Percentiles rank a stretch among this genome's conserved stretches.
Evolutionary conservation across 2,329 filamentous ascomycete species (phyloP).

Genomic region (Metarhizium humberi): DNA sequence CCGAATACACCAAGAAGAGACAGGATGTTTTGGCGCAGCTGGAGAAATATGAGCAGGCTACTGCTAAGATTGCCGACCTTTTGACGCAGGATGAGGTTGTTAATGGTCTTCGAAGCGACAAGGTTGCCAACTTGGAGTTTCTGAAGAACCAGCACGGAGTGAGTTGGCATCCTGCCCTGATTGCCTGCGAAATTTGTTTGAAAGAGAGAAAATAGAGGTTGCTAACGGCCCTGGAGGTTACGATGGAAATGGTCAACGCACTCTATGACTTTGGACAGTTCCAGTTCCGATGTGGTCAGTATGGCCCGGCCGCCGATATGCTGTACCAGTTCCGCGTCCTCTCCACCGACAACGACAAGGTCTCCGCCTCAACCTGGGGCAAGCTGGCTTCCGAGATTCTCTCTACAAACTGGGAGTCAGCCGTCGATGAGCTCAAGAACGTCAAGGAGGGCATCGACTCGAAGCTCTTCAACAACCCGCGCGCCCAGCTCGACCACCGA

Average conservation of each 20-base stretch:
- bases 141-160: constrained; percentile 93
- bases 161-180: constrained; percentile 24
- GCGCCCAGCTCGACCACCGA: constrained; percentile 91
- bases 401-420: constrained; percentile 87
- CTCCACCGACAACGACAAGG: constrained; percentile 97
- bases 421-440: constrained; percentile 83
- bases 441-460: constrained; percentile 89
- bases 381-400: constrained; percentile 96
- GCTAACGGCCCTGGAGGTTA: constrained; percentile 46
- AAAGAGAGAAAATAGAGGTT: neutral
- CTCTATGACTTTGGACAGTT: constrained; percentile 95
- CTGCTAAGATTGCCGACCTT: constrained; percentile 78
- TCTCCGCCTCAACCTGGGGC: constrained; percentile 91
- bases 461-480: constrained; percentile 89
- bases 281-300: constrained; percentile 96
- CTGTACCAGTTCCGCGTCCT: constrained; percentile 97
- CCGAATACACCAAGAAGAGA: constrained; percentile 81
- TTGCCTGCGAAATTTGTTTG: neutral
- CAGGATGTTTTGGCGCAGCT: constrained; percentile 79
- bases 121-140: constrained; percentile 97
- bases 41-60: constrained; percentile 78
- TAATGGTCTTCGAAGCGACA: constrained; percentile 85
- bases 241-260: constrained; percentile 88
- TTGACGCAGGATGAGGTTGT: constrained; percentile 85
- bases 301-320: constrained; percentile 79